Evolutionary conservation across 176 grass and related monocot genomes (phyloP).

Genomic region (Cenchrus americanus): DNA sequence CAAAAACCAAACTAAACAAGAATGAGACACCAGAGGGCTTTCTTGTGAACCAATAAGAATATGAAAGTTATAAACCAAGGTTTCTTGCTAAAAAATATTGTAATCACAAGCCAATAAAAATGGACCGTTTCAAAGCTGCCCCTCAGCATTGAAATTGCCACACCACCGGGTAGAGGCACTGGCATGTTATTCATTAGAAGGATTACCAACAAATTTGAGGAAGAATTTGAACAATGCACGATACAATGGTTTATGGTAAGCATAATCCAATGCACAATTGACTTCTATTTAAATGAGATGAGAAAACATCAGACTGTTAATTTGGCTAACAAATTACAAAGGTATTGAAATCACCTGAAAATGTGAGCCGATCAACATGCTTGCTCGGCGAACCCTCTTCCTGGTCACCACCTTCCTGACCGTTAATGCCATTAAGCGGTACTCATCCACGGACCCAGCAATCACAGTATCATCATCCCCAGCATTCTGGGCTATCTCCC

Average conservation of each 20-base stretch:
- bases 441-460: neutral
- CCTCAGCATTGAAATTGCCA: neutral
- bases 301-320: neutral
- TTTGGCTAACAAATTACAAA: neutral
- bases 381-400: constrained; percentile 41
- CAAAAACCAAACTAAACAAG: neutral
- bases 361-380: constrained; percentile 7
- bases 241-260: neutral
- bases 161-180: neutral
- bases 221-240: neutral
- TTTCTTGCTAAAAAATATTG: neutral
- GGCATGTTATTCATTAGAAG: neutral
- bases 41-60: neutral
- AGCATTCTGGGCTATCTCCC: constrained; percentile 38
- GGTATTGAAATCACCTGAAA: constrained; percentile 45
- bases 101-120: neutral
- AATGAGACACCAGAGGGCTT: neutral
- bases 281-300: neutral
- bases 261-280: constrained; percentile 1
- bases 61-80: neutral
- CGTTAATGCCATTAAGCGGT: constrained; percentile 27
- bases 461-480: neutral
- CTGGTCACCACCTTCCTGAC: constrained; percentile 25
- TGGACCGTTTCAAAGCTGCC: neutral
- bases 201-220: neutral